Evolutionary conservation across 2,329 filamentous ascomycete species (phyloP), one percentile per base, ranked within the genome.

Genomic region (Ceratocystis colombiana): DNA sequence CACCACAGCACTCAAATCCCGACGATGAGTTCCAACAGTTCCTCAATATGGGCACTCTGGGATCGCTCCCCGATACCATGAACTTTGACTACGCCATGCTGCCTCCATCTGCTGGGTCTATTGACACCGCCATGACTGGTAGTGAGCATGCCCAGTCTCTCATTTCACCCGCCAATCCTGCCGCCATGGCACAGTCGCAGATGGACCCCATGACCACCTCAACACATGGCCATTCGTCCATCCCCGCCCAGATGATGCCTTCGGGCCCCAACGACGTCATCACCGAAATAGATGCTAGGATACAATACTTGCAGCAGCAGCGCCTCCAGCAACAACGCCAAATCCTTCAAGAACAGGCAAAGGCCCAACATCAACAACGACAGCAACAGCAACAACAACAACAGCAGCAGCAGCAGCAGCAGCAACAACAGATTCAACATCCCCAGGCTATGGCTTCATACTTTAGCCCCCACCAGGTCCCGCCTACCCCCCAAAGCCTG

Each of bases 401-500:
- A 73, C 79, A 83, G 2, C 64, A 86, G 37, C 80, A 85, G 69
- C 82, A 83, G 70, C 78, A 80, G 64, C 81, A 83, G 68, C 72
- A 83, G 17, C 79, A 82, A 64, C 82, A 86, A 15, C 70, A 69
- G 3, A 48, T 55, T n/a, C 64, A 66, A 6, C 63, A 64, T 10
- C 59, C 53, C 22, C 45, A 64, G 20, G 22, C 44, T 15, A 68
- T 68, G 66, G 80, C 79, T 65, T 83, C 80, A 71, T 85, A 81
- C 71, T 73, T 77, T 7, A 80, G 75, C 66, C 80, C 82, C 68
- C 81, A 80, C 69, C 79, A 81, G 68, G 84, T 88, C 64, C 89
- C 89, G 5, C 88, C 88, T 1, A 94, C 89, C 15, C 89, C 89
- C 0, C 89, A 88, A 73, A 93, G 89, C 73, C 80, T 90, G 30